A percentile compares a stretch with the other conserved stretches of the same genome.
These are phyloP conservation scores for Penicillium samsonianum DNA, from an alignment of 495 filamentous ascomycete genomes.

Conservation along the genomic window DNA sequence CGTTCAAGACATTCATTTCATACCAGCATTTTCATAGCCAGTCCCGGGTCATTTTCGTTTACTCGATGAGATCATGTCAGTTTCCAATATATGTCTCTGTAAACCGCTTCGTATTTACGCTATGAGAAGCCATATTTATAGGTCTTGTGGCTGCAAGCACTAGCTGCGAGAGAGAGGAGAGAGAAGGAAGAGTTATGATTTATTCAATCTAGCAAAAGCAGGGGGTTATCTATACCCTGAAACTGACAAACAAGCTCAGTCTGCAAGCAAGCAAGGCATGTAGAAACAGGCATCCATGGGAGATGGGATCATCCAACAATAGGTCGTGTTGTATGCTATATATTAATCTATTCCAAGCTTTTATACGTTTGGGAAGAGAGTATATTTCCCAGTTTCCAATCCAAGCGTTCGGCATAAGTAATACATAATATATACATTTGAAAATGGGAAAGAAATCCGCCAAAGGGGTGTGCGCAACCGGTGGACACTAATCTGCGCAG, in stretches of 20 bases:
- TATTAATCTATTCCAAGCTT: neutral
- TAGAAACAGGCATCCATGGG: no score
- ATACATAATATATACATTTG: neutral
- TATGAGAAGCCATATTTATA: neutral
- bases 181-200: no score
- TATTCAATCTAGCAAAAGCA: no score
- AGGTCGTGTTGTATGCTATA: neutral
- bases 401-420: neutral
- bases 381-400: neutral
- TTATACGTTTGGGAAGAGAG: neutral
- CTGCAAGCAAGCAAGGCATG: no score
- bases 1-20: neutral
- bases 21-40: neutral
- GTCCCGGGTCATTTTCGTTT: neutral
- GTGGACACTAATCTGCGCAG: neutral
- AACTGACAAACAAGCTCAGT: no score
- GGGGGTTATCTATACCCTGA: no score
- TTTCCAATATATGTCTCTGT: neutral
- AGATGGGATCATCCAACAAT: no score
- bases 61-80: neutral
- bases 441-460: neutral
- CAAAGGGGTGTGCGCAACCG: neutral
- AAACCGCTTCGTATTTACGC: neutral
- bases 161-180: no score
- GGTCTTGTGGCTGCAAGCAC: no score